Conservation (phyloP, 345 rosid species). For the Acer campestre region DNA sequence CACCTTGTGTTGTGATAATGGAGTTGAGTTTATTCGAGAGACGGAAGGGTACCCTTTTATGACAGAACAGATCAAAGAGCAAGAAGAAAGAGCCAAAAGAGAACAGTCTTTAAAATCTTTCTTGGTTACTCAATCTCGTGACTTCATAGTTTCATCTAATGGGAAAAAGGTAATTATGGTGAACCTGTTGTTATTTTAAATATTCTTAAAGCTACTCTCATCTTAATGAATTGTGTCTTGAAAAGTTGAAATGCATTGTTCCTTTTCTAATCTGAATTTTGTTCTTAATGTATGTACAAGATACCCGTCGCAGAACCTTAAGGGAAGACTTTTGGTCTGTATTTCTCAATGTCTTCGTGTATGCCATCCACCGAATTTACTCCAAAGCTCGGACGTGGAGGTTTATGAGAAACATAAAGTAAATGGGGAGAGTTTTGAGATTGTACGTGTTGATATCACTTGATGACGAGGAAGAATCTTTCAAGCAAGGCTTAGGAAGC, state of each 20-base stretch:
- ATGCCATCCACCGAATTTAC: conserved; percentile 43
- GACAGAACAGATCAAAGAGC: conserved; percentile 58
- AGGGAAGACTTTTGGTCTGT: conserved; percentile 68
- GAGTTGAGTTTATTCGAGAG: conserved; percentile 54
- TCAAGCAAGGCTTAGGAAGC: conserved; percentile 46
- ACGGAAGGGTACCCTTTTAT: conserved; percentile 72
- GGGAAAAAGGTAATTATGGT: conserved; percentile 47
- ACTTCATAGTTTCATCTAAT: conserved; percentile 56
- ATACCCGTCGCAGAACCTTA: conserved; percentile 60
- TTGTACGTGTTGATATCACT: conserved; percentile 55
- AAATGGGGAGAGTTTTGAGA: conserved; percentile 37
- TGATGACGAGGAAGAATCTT: conserved; percentile 57
- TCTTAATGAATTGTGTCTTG: conserved; percentile 1
- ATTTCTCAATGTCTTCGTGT: conserved; percentile 42
- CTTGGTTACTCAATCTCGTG: conserved; percentile 35
- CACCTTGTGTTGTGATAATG: conserved; percentile 62
- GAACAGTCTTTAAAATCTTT: conserved; percentile 9
- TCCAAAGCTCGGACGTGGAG: conserved; percentile 43
- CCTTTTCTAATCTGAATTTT: neutral
- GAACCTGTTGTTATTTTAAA: neutral
- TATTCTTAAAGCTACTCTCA: neutral
- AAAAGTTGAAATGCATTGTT: neutral
- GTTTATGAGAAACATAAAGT: conserved; percentile 22
- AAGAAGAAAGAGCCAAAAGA: conserved; percentile 56
- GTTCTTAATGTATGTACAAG: conserved; percentile 28